Conservation (phyloP, 2,329 filamentous ascomycete species). For the Lachnellula suecica region DNA sequence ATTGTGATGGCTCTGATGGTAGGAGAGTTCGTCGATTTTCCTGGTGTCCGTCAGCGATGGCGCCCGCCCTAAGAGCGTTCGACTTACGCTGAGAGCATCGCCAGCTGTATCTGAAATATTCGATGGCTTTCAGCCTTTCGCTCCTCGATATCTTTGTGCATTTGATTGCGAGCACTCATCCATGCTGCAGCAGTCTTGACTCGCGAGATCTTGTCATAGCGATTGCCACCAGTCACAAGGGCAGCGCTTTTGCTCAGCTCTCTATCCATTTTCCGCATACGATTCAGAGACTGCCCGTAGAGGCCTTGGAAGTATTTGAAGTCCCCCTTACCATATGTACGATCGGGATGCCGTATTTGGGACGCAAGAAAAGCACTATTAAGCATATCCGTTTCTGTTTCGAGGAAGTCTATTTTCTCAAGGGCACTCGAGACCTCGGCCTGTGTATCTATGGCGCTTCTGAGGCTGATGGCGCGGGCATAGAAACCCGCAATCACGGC, state of each 20-base stretch:
- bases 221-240: constrained; percentile 14
- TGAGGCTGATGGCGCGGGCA: constrained; percentile 16
- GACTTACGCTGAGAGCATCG: constrained; percentile 23
- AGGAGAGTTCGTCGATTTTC: constrained; percentile 24
- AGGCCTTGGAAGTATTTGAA: constrained; percentile 23
- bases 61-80: no score
- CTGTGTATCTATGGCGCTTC: constrained; percentile 23
- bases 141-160: constrained; percentile 21
- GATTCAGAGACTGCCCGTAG: constrained; percentile 15
- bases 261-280: constrained; percentile 19
- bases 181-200: constrained; percentile 20
- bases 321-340: constrained; percentile 19
- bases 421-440: constrained; percentile 19
- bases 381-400: constrained; percentile 23
- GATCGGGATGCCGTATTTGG: constrained; percentile 18
- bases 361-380: constrained; percentile 21
- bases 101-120: constrained; percentile 23
- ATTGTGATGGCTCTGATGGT: constrained; percentile 23
- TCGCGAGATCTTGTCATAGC: constrained; percentile 20
- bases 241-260: constrained; percentile 12
- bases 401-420: constrained; percentile 22
- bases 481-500: constrained; percentile 21
- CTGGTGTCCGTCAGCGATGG: constrained; percentile 12
- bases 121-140: constrained; percentile 19
- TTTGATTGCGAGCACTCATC: constrained; percentile 19